Evolutionary conservation across 495 filamentous ascomycete genomes (phyloP).

Genomic region (Aspergillus conjunctus): DNA sequence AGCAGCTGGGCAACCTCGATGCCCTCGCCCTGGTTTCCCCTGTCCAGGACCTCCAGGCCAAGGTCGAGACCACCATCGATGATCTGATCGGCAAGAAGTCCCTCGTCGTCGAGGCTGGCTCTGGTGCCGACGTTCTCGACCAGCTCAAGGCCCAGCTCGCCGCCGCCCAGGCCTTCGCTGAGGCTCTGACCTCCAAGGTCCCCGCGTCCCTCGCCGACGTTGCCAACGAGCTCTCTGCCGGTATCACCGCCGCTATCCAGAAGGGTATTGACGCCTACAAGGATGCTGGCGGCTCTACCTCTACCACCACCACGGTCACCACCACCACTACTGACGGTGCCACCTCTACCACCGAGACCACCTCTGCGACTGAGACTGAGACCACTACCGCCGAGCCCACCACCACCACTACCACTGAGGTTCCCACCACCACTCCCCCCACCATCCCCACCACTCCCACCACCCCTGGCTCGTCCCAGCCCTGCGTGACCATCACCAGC

Average conservation of each 20-base stretch:
- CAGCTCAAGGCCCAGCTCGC: slow-evolving; percentile 32
- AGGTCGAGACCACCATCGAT: slow-evolving; percentile 32
- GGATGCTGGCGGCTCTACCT: slow-evolving; percentile 16
- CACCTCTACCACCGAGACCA: slow-evolving; percentile 15
- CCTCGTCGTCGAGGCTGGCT: slow-evolving; percentile 35
- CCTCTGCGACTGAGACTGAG: slow-evolving; percentile 12
- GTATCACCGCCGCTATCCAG: slow-evolving; percentile 37
- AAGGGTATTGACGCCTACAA: slow-evolving; percentile 33
- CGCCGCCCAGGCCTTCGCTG: slow-evolving; percentile 37
- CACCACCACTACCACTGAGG: slow-evolving; percentile 19
- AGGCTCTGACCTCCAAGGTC: slow-evolving; percentile 35
- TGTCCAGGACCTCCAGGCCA: slow-evolving; percentile 33
- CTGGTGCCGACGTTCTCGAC: slow-evolving; percentile 31
- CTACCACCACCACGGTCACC: slow-evolving; percentile 16
- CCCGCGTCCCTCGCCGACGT: slow-evolving; percentile 29
- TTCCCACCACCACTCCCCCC: not conserved
- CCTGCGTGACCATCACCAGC: slow-evolving; percentile 4
- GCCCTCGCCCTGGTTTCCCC: slow-evolving; percentile 33
- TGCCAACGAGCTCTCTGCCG: slow-evolving; percentile 32
- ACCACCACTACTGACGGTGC: slow-evolving; percentile 17
- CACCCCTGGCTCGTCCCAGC: not conserved
- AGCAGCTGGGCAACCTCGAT: slow-evolving; percentile 29
- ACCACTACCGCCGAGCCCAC: not conserved
- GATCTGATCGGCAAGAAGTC: slow-evolving; percentile 40
- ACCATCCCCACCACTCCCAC: not conserved